Evolutionary conservation across 2,329 filamentous ascomycete genomes (phyloP), one percentile per base, ranked within the genome.

Genomic region (Monosporascus sp.): DNA sequence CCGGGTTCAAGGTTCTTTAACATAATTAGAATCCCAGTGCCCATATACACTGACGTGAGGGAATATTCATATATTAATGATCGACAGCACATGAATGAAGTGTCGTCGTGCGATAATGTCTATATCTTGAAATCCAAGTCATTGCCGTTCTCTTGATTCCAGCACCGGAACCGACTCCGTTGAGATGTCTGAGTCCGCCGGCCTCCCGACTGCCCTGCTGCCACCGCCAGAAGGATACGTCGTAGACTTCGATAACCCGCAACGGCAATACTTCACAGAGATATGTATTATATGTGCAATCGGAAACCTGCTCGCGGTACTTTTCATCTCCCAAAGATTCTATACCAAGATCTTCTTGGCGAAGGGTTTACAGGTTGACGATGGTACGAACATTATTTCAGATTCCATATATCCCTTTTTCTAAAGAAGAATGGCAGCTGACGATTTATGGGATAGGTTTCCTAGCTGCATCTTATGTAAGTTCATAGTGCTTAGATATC

Each of bases 221-320:
- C 39, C 51, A 6, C 34, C 54, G 18, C 54, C 54, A 6, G 51
- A 31, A 24, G 54, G 51, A 22, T 56, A 56, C 27, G 17, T 47
- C 5, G 51, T 56, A 42, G 49, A 56, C 48, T 52, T 54, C 24
- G 51, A 46, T 18, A 25, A 56, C 25, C 51, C 54, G 4, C 24
- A 47, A 37, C 22, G 20, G 25, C 46, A 27, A 3, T 37, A 31
- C 7, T 14, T 51, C 14, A 17, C 18, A 7, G 34, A 5, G 17
- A 56, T 41, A 3, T 56, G 54, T 31, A 49, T 36, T 20, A 15
- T 27, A 2, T 47, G 27, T 15, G 51, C 20, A 8, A 31, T 45
- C 9, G 48, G 45, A 17, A 46, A 38, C n/a, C 15, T 27, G 5
- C 38, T 56, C 7, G 18, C 44, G 6, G 8, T 54, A 2, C 3